Percentiles rank a stretch among this genome's conserved stretches.
Evolutionary conservation across 352 stramenopile species (phyloP).

Genomic region (Globisporangium perplexum): DNA sequence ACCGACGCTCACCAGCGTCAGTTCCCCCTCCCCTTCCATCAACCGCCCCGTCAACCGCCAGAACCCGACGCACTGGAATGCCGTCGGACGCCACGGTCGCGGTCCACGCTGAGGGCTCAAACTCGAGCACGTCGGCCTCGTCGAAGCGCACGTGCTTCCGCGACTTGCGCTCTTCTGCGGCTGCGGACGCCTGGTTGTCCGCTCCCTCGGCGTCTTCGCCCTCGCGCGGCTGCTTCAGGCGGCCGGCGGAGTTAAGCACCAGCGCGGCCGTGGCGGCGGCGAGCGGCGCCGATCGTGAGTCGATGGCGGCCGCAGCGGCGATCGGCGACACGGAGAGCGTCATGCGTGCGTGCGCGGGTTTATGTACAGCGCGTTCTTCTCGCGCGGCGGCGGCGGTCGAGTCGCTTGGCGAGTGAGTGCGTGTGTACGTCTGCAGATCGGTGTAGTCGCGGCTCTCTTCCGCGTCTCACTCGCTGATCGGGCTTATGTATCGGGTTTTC

Average conservation of each 20-base stretch:
- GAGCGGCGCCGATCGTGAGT: neutral
- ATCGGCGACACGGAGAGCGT: conserved; percentile 4
- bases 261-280: neutral
- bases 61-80: conserved; percentile 39
- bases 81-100: conserved; percentile 71
- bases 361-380: neutral
- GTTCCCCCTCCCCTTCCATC: too few species aligned
- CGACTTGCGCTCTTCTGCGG: neutral
- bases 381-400: too few species aligned
- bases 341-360: neutral
- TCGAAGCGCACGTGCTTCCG: conserved; percentile 52
- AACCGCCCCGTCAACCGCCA: too few species aligned
- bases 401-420: too few species aligned
- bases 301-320: neutral
- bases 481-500: neutral
- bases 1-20: neutral
- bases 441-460: neutral
- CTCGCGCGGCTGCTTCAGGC: neutral
- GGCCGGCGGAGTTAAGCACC: neutral
- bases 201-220: neutral
- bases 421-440: too few species aligned
- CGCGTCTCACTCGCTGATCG: too few species aligned
- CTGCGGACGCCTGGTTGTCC: neutral
- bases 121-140: conserved; percentile 65
- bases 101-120: conserved; percentile 80